Base-by-base conservation (phyloP, 371 early-diverging fungal genomes). In the Lichtheimia ramosa region DNA sequence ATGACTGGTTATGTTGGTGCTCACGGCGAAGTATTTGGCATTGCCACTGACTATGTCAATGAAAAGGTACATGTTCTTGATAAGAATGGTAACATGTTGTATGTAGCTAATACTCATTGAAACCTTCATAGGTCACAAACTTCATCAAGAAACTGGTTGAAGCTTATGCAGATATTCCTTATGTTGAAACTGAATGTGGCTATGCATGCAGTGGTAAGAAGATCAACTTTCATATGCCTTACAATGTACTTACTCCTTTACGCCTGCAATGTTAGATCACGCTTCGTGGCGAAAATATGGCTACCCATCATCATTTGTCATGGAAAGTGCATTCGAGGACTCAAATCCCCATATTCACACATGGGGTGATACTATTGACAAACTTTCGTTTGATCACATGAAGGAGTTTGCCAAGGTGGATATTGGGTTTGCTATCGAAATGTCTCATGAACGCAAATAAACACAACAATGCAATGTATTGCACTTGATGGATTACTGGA, bases 271-370 rank as follows among this genome's bases (percentile, higher is more conserved):
- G 1, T 82, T 88, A 61, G 96, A 97, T 74, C 96, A 97, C 66
- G 95, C 96, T 15, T 90, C 93, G 16, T 97, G 95, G 95, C 83
- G 82, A 61, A 86, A 90, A 65, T 84, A 84, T 23, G 94, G 94
- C 1, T 95, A 80, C 75, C 89, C 89, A 18, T 88, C 95, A 23
- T 90, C 91, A 5, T 94, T 95, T 63, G 82, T 92, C 1, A 93
- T 94, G 56, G 97, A 96, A 79, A 84, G 86, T 16, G 80, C 75
- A 13, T 86, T 90, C 66, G 78, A 84, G 14, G 89, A 88, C 39
- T 84, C 78, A 20, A 88, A 86, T 71, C 82, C 78, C 3, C 63
- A 83, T 57, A 91, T 96, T 63, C 96, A 96, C 75, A 73, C 89
- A 14, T 70, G 87, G 8, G 66, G 72, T 40, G 96, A 96, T 64